phyloP scores from a whole-genome alignment of 129 eudicot species.

The Lactuca saligna region DNA sequence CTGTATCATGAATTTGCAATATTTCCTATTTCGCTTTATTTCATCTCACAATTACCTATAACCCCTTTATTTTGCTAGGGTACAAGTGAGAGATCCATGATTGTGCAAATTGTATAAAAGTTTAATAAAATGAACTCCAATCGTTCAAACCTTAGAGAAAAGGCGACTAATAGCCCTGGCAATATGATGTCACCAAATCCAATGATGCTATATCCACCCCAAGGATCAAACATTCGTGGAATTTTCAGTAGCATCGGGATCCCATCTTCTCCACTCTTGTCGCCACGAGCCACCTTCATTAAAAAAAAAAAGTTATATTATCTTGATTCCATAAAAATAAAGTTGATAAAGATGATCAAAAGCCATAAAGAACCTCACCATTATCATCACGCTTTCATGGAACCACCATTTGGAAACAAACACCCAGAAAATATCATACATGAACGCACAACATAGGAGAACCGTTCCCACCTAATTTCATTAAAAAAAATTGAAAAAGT shows the following conservation, averaged over 20 bases:
- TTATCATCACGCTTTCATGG: slow-evolving; percentile 96
- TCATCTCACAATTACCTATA: neutral
- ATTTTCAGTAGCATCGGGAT: slow-evolving; percentile 97
- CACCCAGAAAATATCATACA: slow-evolving; percentile 99
- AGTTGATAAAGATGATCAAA: neutral
- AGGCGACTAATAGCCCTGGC: slow-evolving; percentile 89
- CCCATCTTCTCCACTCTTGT: slow-evolving; percentile 96
- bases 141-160: slow-evolving; percentile 73
- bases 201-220: slow-evolving; percentile 99
- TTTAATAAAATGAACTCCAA: slow-evolving; percentile 1
- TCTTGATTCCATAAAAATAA: neutral
- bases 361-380: slow-evolving; percentile 54
- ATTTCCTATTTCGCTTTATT: neutral
- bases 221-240: slow-evolving; percentile 98
- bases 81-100: neutral
- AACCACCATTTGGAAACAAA: slow-evolving; percentile 87
- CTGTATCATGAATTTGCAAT: slow-evolving; percentile 9
- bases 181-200: slow-evolving; percentile 97
- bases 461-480: slow-evolving; percentile 88
- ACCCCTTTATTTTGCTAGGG: slow-evolving; percentile 2
- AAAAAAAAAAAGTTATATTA: slow-evolving; percentile 2
- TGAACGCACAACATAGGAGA: slow-evolving; percentile 90
- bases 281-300: slow-evolving; percentile 95
- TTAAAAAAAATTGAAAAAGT: neutral
- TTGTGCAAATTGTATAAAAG: neutral